Base-by-base conservation (phyloP, 2,329 filamentous ascomycete genomes). In the Fusarium sp. region DNA sequence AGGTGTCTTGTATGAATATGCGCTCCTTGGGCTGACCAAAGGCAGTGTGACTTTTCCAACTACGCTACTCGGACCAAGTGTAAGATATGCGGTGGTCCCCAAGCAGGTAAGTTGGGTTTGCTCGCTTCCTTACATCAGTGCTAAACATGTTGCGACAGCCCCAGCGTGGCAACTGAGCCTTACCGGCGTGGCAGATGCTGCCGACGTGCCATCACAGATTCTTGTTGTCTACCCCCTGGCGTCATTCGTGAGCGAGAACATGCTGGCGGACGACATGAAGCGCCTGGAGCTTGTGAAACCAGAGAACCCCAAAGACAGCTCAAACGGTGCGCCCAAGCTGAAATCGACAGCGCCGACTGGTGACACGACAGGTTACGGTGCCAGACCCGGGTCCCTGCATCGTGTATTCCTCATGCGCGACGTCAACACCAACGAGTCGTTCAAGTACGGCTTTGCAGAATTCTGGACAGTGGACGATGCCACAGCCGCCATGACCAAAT, bases 391-490 rank as follows among this genome's bases (percentile, higher is more conserved):
- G 23, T 94, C 93, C n/a, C 84, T 97, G 10, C 90, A 93, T 71
- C 91, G 94, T 61, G 91, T 97, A 2, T 90, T 97, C 70, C 84
- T 97, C 30, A 92, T 97, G 77, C 90, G 94, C 65, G 93, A 96
- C 79, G 88, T 91, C 52, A 87, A 87, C 70, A 92, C 88, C 5
- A 89, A 94, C 64, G 92, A 94, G 70, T 94, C 92, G 61, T 94
- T 93, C 87, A 90, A 92, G 75, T 97, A 94, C 77, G 94, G 94
- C 0, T 97, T 97, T 82, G 94, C 92, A 1, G 94, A 97, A 81
- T 97, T 95, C 80, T 92, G 90, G 77, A 93, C 90, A 0, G 85
- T 94, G 20, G 91, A 93, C 80, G 94, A 97, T 81, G 93, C 94
- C 3, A 88, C 92, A 80, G 92, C 91, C 25, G 94, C 94, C 5